Evolutionary conservation across 2,329 filamentous ascomycete genomes (phyloP).

Genomic region (Madurella fahalii): DNA sequence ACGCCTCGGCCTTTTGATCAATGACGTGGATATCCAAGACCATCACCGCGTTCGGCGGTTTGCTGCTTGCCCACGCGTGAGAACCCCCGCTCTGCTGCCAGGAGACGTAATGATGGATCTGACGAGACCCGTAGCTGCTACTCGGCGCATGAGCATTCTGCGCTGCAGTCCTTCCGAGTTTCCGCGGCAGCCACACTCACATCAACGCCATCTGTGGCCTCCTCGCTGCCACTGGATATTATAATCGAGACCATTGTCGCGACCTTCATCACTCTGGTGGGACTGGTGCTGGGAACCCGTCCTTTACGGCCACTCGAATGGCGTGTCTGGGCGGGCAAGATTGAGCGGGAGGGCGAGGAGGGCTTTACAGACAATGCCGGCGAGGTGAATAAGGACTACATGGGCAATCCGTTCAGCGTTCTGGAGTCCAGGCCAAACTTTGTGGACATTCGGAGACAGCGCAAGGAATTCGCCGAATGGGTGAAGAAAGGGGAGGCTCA

Average conservation of each 20-base stretch:
- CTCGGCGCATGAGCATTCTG: constrained; percentile 88
- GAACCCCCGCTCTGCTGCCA: constrained; percentile 30
- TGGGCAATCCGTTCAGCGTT: constrained; percentile 73
- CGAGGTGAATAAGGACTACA: constrained; percentile 64
- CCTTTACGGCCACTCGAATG: constrained; percentile 80
- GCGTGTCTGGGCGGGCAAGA: constrained; percentile 75
- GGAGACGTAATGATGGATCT: constrained; percentile 15
- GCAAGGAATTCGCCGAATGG: constrained; percentile 77
- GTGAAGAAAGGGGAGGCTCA: constrained; percentile 38
- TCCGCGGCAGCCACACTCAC: constrained; percentile 44
- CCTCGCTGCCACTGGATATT: constrained; percentile 76
- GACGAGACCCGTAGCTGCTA: constrained; percentile 65
- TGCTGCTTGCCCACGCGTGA: constrained; percentile 85
- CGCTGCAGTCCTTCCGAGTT: constrained; percentile 58
- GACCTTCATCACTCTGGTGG: constrained; percentile 74
- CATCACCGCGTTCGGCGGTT: constrained; percentile 68
- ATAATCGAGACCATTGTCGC: constrained; percentile 79
- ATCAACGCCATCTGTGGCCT: constrained; percentile 38
- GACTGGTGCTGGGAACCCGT: constrained; percentile 74
- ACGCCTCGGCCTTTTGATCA: background rate
- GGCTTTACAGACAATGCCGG: constrained; percentile 55
- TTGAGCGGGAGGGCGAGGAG: constrained; percentile 70
- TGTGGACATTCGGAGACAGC: constrained; percentile 78
- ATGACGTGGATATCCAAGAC: constrained; percentile 72
- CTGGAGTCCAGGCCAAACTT: constrained; percentile 82